Conservation (phyloP, 768 basidiomycete species). For the Tylopilus vinaceipallidus region DNA sequence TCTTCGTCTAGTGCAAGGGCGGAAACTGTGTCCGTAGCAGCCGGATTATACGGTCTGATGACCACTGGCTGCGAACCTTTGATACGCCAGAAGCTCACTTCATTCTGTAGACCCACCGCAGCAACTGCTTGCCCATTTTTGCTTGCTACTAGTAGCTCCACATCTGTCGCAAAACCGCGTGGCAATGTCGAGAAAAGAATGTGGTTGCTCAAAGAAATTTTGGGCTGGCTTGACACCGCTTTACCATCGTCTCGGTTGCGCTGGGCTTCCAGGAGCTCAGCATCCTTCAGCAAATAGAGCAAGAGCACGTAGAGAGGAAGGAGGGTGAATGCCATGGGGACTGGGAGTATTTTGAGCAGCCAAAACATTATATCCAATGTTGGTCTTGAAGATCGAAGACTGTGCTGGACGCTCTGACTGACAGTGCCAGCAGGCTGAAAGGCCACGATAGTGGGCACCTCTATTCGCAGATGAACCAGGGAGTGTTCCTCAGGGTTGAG, state of each 20-base stretch:
- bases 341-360: conserved; percentile 76
- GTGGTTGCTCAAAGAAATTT: conserved; percentile 37
- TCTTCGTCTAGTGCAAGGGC: conserved; percentile 60
- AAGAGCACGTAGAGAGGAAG: conserved; percentile 71
- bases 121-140: conserved; percentile 62
- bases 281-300: conserved; percentile 85
- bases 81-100: conserved; percentile 67
- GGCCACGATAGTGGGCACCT: conserved; percentile 75
- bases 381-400: conserved; percentile 44
- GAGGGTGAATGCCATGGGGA: conserved; percentile 83
- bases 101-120: conserved; percentile 76
- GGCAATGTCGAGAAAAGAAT: conserved; percentile 69
- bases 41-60: conserved; percentile 48
- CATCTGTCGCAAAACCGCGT: conserved; percentile 78
- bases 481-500: conserved; percentile 68
- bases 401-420: conserved; percentile 26
- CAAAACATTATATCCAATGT: conserved; percentile 63
- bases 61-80: conserved; percentile 39
- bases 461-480: conserved; percentile 75
- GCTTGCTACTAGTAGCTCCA: conserved; percentile 76
- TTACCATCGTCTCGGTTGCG: conserved; percentile 55
- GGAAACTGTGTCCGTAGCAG: conserved; percentile 49
- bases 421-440: conserved; percentile 45
- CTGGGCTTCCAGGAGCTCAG: conserved; percentile 87
- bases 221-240: conserved; percentile 25